Percentiles rank a stretch among this genome's conserved stretches.
These are phyloP conservation scores for Niebla homalea DNA, from an alignment of 495 filamentous ascomycete species.

Conservation along the genomic window DNA sequence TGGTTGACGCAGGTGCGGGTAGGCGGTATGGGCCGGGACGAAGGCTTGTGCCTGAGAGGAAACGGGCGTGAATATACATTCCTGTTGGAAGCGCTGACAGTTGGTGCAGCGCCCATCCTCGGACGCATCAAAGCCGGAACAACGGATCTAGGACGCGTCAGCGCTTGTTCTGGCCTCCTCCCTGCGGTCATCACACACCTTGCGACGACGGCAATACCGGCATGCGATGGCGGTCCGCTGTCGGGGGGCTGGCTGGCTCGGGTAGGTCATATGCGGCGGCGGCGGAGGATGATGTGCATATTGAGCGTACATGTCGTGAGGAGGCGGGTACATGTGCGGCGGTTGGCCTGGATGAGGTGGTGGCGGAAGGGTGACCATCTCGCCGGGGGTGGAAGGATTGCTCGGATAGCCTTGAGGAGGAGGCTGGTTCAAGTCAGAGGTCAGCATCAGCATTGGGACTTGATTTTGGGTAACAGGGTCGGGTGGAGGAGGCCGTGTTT, in stretches of 20 bases:
- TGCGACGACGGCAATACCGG: conserved; percentile 67
- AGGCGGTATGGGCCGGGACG: conserved; percentile 64
- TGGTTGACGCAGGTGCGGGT: conserved; percentile 44
- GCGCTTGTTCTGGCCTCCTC: conserved; percentile 3
- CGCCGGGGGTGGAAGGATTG: conserved; percentile 16
- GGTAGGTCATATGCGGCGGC: conserved; percentile 38
- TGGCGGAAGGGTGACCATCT: conserved; percentile 20
- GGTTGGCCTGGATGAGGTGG: conserved; percentile 15
- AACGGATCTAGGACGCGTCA: conserved; percentile 51
- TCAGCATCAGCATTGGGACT: too few species aligned
- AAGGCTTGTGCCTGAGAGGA: conserved; percentile 75
- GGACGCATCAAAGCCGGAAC: conserved; percentile 68
- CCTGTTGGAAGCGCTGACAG: conserved; percentile 68
- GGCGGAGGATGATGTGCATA: conserved; percentile 30
- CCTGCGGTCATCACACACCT: conserved; percentile 38
- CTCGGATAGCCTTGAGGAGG: conserved; percentile 16
- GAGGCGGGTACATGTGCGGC: conserved; percentile 26
- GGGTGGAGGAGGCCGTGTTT: too few species aligned
- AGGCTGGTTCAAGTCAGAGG: conserved; percentile 8
- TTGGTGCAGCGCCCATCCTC: conserved; percentile 69
- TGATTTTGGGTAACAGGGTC: conserved; percentile 23
- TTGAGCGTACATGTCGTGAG: conserved; percentile 32
- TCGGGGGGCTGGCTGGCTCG: conserved; percentile 56
- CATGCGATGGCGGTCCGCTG: conserved; percentile 80
- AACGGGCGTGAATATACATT: conserved; percentile 77